Evolutionary conservation across 495 filamentous ascomycete genomes (phyloP).

Genomic region (Neurospora sp.): DNA sequence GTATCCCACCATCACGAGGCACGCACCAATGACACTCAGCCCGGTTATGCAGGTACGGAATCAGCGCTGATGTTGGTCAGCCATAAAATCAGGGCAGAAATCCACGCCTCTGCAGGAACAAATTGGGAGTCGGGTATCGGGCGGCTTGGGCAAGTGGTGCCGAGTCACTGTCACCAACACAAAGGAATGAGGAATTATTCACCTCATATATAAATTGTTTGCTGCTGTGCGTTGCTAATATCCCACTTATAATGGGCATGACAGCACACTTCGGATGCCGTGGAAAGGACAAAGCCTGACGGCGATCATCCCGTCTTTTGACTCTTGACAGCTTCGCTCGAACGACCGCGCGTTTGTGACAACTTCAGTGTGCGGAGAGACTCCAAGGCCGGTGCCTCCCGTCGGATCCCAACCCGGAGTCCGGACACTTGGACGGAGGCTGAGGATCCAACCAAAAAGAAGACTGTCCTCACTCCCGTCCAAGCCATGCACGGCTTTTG

Average conservation of each 20-base stretch:
- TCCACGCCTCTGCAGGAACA: neutral
- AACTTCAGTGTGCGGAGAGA: neutral
- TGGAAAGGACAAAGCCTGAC: neutral
- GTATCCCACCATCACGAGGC: neutral
- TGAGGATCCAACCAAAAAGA: neutral
- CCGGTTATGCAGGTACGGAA: neutral
- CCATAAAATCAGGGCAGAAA: neutral
- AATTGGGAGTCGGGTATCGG: neutral
- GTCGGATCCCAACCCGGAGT: neutral
- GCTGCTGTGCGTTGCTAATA: neutral
- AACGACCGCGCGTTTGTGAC: neutral
- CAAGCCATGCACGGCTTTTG: neutral
- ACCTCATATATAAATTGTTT: neutral
- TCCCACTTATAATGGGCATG: neutral
- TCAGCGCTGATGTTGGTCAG: neutral
- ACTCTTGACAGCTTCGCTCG: neutral
- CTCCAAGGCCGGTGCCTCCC: neutral
- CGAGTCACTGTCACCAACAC: neutral
- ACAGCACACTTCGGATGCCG: neutral
- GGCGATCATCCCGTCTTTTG: neutral
- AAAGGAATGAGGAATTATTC: neutral
- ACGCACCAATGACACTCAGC: neutral
- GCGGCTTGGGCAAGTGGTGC: neutral
- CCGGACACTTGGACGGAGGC: neutral
- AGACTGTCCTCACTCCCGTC: neutral